Conservation (phyloP, 2,329 filamentous ascomycete genomes). For the Monilinia polystroma region DNA sequence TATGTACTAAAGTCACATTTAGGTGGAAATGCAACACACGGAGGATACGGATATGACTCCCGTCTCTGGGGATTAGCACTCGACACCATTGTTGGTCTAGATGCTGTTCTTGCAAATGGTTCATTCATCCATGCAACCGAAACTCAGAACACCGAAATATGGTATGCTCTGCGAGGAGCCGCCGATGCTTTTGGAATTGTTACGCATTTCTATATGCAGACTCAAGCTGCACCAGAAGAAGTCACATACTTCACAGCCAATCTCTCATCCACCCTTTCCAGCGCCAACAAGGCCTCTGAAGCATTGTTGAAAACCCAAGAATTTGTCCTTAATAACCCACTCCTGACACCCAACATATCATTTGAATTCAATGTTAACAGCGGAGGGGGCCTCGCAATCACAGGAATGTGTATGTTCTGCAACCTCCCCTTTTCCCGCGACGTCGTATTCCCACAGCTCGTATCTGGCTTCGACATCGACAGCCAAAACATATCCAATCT, state of each 20-base stretch:
- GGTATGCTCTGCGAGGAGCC: constrained; percentile 40
- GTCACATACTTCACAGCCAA: constrained; percentile 33
- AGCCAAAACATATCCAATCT: constrained; percentile 32
- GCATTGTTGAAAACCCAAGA: constrained; percentile 45
- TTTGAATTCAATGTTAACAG: constrained; percentile 46
- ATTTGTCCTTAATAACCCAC: constrained; percentile 43
- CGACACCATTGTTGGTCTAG: constrained; percentile 35
- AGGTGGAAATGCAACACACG: constrained; percentile 17
- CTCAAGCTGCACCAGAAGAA: constrained; percentile 40
- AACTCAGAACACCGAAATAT: constrained; percentile 34
- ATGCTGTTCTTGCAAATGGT: constrained; percentile 47
- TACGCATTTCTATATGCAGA: constrained; percentile 39
- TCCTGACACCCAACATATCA: constrained; percentile 44
- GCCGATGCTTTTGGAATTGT: constrained; percentile 42
- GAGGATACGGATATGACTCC: constrained; percentile 21
- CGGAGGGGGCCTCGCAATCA: constrained; percentile 39
- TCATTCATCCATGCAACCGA: constrained; percentile 33
- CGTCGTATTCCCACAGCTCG: constrained; percentile 43
- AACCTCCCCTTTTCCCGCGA: constrained; percentile 41
- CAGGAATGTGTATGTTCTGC: constrained; percentile 45
- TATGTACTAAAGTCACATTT: background rate
- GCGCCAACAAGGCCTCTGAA: constrained; percentile 27
- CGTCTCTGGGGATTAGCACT: constrained; percentile 17
- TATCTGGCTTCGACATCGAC: constrained; percentile 41
- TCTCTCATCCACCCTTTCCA: constrained; percentile 28